phyloP scores from a whole-genome alignment of 805 yeast species.

The Candida yuanshanica region DNA sequence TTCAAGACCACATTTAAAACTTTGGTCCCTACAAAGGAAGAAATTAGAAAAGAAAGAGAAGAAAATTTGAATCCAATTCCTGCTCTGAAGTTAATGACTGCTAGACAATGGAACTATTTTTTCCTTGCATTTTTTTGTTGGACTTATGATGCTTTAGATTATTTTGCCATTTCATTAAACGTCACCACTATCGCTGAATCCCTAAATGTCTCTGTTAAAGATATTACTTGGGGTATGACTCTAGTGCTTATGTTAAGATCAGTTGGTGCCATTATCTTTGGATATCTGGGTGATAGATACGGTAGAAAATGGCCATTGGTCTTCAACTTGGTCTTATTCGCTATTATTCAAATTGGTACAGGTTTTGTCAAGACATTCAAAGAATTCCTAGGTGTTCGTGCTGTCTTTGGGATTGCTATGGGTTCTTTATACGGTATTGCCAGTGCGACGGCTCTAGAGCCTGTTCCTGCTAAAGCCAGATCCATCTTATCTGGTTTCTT shows the following conservation, averaged over 20 bases:
- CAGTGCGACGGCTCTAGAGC: slow-evolving; percentile 38
- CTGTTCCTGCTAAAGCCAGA: slow-evolving; percentile 44
- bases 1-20: slow-evolving; percentile 40
- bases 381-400: slow-evolving; percentile 58
- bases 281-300: slow-evolving; percentile 51
- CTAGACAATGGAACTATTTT: slow-evolving; percentile 51
- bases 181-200: slow-evolving; percentile 41
- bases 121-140: slow-evolving; percentile 49
- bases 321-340: slow-evolving; percentile 39
- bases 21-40: slow-evolving; percentile 41
- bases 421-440: slow-evolving; percentile 44
- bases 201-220: slow-evolving; percentile 40
- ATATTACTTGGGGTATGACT: slow-evolving; percentile 54
- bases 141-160: slow-evolving; percentile 66
- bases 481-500: slow-evolving; percentile 62
- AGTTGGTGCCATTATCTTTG: slow-evolving; percentile 59
- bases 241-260: slow-evolving; percentile 64
- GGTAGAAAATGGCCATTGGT: slow-evolving; percentile 59
- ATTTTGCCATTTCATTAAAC: slow-evolving; percentile 51
- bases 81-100: slow-evolving; percentile 41
- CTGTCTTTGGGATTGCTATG: slow-evolving; percentile 54
- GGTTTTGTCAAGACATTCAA: slow-evolving; percentile 52
- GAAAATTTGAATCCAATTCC: slow-evolving; percentile 58
- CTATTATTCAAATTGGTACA: slow-evolving; percentile 54
- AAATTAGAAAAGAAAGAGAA: slow-evolving; percentile 29